Percentiles rank a stretch among this genome's conserved stretches.
Conservation (phyloP, 1,284 basidiomycete genomes). For the Phlebopus sp. region DNA sequence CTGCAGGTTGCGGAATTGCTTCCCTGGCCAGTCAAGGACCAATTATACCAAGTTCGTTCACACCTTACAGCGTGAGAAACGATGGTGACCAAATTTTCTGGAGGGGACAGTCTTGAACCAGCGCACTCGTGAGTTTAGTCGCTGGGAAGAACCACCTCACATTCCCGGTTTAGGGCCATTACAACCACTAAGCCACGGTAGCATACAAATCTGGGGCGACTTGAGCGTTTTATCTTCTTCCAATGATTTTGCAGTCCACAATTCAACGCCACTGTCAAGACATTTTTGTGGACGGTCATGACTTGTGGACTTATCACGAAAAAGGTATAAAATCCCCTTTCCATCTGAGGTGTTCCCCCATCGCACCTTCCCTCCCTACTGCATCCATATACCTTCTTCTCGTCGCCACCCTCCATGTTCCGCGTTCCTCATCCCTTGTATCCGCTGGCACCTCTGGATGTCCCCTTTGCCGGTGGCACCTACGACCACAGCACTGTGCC, state of each 20-base stretch:
- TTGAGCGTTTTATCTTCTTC: not conserved
- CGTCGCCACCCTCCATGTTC: not conserved
- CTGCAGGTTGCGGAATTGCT: constrained; percentile 86
- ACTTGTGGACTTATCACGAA: constrained; percentile 5
- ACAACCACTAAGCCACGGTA: constrained; percentile 68
- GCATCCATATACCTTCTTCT: not conserved
- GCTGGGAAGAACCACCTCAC: constrained; percentile 66
- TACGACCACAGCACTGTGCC: constrained; percentile 3
- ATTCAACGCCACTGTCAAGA: no score
- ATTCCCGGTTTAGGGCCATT: constrained; percentile 76
- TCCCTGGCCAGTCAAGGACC: constrained; percentile 79
- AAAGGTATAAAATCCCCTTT: constrained; percentile 15
- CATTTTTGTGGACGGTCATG: not conserved
- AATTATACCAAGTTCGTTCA: constrained; percentile 73
- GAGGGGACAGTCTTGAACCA: constrained; percentile 88
- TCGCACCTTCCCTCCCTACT: not conserved
- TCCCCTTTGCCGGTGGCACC: not conserved
- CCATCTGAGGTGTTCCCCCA: not conserved
- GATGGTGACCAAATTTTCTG: constrained; percentile 85
- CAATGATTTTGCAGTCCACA: not conserved
- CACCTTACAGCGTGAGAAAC: constrained; percentile 57
- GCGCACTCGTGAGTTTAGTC: constrained; percentile 65
- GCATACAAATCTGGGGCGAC: not conserved
- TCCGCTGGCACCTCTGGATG: not conserved
- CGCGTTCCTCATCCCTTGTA: not conserved